phyloP scores from a whole-genome alignment of 352 stramenopile species.

The Globisporangium cylindrosporum region DNA sequence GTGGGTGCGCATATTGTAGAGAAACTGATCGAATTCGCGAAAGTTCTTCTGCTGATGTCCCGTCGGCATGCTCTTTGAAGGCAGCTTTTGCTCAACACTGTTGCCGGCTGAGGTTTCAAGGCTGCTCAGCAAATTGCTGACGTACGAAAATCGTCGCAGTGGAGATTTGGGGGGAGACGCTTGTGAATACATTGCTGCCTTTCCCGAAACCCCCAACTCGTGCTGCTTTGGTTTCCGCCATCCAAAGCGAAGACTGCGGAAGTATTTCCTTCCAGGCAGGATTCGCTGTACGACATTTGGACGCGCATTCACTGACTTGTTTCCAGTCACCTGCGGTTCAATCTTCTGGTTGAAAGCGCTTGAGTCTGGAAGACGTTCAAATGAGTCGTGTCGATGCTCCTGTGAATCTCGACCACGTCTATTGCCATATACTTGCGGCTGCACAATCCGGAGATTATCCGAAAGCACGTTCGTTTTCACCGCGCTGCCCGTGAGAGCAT shows the following conservation, averaged over 20 bases:
- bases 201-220: not conserved
- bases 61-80: not conserved
- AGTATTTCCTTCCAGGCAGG: not conserved
- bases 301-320: not conserved
- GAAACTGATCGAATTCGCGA: conserved; percentile 45
- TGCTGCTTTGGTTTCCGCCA: not conserved
- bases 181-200: conserved; percentile 9
- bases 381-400: not conserved
- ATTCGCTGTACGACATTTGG: conserved; percentile 5
- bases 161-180: conserved; percentile 16
- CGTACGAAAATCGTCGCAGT: conserved; percentile 12
- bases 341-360: conserved; percentile 2
- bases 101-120: not conserved
- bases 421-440: conserved; percentile 10
- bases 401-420: not conserved
- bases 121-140: conserved; percentile 3
- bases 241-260: not conserved
- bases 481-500: not conserved
- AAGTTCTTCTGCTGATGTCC: conserved; percentile 30
- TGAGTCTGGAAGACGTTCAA: not conserved
- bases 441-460: conserved; percentile 18
- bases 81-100: not conserved
- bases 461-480: conserved; percentile 5
- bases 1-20: conserved; percentile 39
- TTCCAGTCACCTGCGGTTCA: not conserved